Base-by-base conservation (phyloP, 768 basidiomycete species). In the Pholiota microspora region DNA sequence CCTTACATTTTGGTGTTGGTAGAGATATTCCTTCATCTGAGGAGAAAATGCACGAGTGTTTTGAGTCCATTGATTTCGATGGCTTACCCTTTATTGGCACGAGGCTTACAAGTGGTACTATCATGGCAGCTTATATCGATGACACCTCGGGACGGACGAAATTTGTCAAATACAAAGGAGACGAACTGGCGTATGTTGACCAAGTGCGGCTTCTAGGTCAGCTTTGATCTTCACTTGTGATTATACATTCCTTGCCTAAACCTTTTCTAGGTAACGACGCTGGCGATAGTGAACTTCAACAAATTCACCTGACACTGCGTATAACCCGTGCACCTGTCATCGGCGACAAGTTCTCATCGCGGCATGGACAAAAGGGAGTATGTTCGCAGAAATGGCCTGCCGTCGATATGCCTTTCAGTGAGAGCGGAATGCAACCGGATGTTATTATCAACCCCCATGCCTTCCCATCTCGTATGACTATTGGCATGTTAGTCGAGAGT, bases 391-490 rank as follows among this genome's bases (percentile, higher is more conserved):
- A 97, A 73, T 99, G 95, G 93, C 97, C 97, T 7, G 84, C 89
- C 15, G 73, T 97, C 62, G 97, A 99, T 68, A 98, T 99, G 97
- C 97, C 97, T 12, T 98, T 99, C 80, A 88, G 86, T 63, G 97
- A 99, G 75, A 96, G 92, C 54, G 97, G 97, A 13, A 94, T 99
- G 82, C 96, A 98, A 70, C 97, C 97, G 1, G 97, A 99, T 71
- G 85, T 99, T 47, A 98, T 99, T 69, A 98, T 99, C 77, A 99
- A 99, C 73, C 97, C 97, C 31, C 97, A 99, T 69, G 97, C 97
- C 13, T 99, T 99, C 79, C 97, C 97, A 2, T 91, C 88, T 78
- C 92, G 97, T 62, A 99, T 99, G 97, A 99, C 97, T 1, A 99
- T 99, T 63, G 97, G 97, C 55, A 99, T 99, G 97, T 86, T 99